These are phyloP conservation scores for Sarocladiaceae sp. DNA, from an alignment of 2,329 filamentous ascomycete species.

Conservation along the genomic window DNA sequence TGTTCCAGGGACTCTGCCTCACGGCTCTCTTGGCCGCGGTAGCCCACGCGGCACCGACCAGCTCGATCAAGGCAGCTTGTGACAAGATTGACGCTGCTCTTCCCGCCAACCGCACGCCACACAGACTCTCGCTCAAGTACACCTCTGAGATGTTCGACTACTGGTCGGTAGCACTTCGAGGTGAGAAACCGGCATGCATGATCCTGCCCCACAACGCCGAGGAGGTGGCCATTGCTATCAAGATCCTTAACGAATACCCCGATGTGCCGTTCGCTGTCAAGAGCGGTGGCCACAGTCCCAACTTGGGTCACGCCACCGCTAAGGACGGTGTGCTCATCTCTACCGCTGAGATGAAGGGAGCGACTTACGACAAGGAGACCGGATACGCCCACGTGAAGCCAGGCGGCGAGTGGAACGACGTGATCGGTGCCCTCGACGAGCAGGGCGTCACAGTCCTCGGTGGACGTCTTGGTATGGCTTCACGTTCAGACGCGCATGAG, in stretches of 20 bases:
- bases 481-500: neutral
- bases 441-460: constrained; percentile 28
- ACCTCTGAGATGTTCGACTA: constrained; percentile 5
- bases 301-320: constrained; percentile 9
- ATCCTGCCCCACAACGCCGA: constrained; percentile 1
- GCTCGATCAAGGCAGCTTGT: constrained; percentile 11
- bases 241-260: constrained; percentile 7
- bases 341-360: constrained; percentile 13
- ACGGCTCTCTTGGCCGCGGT: neutral
- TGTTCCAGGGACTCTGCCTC: neutral
- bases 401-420: constrained; percentile 30
- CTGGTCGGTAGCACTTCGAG: neutral
- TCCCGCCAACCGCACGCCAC: neutral
- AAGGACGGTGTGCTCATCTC: constrained; percentile 11
- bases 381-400: constrained; percentile 11
- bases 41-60: neutral
- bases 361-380: constrained; percentile 20
- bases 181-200: neutral
- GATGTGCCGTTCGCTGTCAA: constrained; percentile 9
- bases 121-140: neutral
- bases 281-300: constrained; percentile 12
- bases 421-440: constrained; percentile 27
- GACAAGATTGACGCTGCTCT: constrained; percentile 5
- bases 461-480: constrained; percentile 21
- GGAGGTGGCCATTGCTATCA: constrained; percentile 7